Conservation (phyloP, 768 basidiomycete genomes). For the Pisolithus albus region DNA sequence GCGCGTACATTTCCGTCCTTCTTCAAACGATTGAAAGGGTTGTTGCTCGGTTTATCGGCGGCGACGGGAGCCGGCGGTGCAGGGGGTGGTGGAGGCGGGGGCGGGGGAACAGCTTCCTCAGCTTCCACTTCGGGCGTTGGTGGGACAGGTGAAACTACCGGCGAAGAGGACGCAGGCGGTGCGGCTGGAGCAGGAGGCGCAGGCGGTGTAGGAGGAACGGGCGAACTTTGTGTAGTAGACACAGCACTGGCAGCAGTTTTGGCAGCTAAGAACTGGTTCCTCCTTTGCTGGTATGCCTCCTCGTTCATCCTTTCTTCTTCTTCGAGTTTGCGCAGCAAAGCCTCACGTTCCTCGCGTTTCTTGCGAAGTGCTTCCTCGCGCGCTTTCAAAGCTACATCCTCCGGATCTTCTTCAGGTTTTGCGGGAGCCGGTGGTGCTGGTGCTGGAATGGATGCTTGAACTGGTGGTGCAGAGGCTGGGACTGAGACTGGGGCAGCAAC, state of each 20-base stretch:
- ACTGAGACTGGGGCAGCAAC: constrained; percentile 15
- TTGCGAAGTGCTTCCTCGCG: constrained; percentile 68
- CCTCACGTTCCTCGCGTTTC: constrained; percentile 66
- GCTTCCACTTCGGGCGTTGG: constrained; percentile 21
- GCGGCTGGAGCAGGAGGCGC: constrained; percentile 11
- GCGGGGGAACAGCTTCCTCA: constrained; percentile 24
- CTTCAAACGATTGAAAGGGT: constrained; percentile 73
- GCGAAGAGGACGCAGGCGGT: too few species aligned
- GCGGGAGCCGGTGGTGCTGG: constrained; percentile 21
- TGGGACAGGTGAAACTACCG: constrained; percentile 29
- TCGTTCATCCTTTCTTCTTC: constrained; percentile 55
- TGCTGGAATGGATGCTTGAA: constrained; percentile 49
- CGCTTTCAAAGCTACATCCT: constrained; percentile 63
- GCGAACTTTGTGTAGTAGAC: constrained; percentile 17
- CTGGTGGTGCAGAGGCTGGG: constrained; percentile 24
- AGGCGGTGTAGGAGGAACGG: constrained; percentile 31
- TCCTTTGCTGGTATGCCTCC: constrained; percentile 31
- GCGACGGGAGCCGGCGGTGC: constrained; percentile 24
- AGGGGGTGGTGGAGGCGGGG: constrained; percentile 24
- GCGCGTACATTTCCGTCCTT: constrained; percentile 36
- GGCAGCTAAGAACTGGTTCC: constrained; percentile 31
- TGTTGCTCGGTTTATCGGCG: constrained; percentile 53
- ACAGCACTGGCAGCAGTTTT: constrained; percentile 27
- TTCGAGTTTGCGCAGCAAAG: constrained; percentile 64
- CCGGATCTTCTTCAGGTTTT: constrained; percentile 57